Conservation (phyloP, 306 rosid genomes). For the Luffa acutangula region DNA sequence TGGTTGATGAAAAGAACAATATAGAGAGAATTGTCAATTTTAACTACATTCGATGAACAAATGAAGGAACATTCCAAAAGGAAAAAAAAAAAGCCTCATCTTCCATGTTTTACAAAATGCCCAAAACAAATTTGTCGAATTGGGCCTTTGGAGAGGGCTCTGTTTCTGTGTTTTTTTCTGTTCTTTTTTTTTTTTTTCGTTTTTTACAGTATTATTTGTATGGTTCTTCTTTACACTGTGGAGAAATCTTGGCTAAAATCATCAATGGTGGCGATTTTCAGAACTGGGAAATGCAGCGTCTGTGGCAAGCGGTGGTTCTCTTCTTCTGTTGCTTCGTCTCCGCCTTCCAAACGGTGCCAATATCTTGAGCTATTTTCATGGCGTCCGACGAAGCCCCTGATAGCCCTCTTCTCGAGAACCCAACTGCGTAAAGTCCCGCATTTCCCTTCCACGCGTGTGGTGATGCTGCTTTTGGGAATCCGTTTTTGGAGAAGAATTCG, state of each 20-base stretch:
- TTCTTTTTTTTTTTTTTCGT: background rate
- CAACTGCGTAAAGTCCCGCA: conserved; percentile 82
- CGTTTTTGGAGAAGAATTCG: conserved; percentile 72
- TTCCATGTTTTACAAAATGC: conserved; percentile 45
- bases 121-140: conserved; percentile 33
- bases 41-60: background rate
- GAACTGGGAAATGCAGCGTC: conserved; percentile 80
- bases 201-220: conserved; percentile 19
- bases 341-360: conserved; percentile 62
- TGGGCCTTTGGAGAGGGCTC: conserved; percentile 78
- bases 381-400: conserved; percentile 85
- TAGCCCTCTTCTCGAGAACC: conserved; percentile 86
- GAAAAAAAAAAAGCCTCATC: conserved; percentile 44
- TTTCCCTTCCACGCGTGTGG: conserved; percentile 94
- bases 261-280: conserved; percentile 17
- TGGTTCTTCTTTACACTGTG: background rate
- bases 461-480: conserved; percentile 65
- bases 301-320: conserved; percentile 45
- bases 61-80: background rate
- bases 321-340: conserved; percentile 56
- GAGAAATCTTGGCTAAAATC: background rate
- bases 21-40: background rate
- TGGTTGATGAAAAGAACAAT: conserved; percentile 1
- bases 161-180: conserved; percentile 16
- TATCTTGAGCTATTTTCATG: conserved; percentile 61